phyloP scores from a whole-genome alignment of 768 basidiomycete species.

The Leucocoprinus birnbaumii region DNA sequence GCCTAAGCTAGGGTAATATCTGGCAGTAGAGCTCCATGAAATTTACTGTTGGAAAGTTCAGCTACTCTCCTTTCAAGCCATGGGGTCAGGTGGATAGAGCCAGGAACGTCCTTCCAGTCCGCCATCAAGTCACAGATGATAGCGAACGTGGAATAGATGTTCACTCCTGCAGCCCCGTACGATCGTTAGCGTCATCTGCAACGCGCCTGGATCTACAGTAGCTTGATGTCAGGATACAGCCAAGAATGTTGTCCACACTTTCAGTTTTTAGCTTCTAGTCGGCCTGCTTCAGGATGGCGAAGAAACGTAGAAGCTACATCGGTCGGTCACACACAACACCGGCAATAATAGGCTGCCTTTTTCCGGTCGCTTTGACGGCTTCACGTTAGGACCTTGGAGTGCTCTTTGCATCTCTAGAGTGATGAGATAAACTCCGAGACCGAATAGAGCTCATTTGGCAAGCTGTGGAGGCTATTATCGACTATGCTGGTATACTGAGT shows the following conservation, averaged over 20 bases:
- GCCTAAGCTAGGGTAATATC: constrained; percentile 23
- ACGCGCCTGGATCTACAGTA: constrained; percentile 34
- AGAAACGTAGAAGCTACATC: constrained; percentile 30
- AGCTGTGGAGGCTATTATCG: too few relatives aligned
- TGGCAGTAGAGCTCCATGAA: constrained; percentile 1
- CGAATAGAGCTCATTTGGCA: too few relatives aligned
- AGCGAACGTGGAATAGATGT: constrained; percentile 43
- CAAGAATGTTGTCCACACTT: constrained; percentile 49
- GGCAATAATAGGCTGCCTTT: constrained; percentile 47
- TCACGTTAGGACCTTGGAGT: too few relatives aligned
- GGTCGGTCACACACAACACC: constrained; percentile 48
- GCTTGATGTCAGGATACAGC: constrained; percentile 42
- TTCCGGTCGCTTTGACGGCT: constrained; percentile 46
- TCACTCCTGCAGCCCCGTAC: constrained; percentile 47
- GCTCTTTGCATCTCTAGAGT: too few relatives aligned
- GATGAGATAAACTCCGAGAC: too few relatives aligned
- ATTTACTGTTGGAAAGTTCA: neutral
- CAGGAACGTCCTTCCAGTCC: constrained; percentile 50
- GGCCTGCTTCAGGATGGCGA: neutral
- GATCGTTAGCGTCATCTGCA: constrained; percentile 42
- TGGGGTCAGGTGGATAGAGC: constrained; percentile 36
- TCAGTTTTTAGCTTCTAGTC: neutral
- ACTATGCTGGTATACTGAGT: too few relatives aligned
- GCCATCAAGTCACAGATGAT: constrained; percentile 44
- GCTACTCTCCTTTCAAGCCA: constrained; percentile 39